Conservation (phyloP, 176 grass and related monocot genomes). For the Urochloa ruziziensis region DNA sequence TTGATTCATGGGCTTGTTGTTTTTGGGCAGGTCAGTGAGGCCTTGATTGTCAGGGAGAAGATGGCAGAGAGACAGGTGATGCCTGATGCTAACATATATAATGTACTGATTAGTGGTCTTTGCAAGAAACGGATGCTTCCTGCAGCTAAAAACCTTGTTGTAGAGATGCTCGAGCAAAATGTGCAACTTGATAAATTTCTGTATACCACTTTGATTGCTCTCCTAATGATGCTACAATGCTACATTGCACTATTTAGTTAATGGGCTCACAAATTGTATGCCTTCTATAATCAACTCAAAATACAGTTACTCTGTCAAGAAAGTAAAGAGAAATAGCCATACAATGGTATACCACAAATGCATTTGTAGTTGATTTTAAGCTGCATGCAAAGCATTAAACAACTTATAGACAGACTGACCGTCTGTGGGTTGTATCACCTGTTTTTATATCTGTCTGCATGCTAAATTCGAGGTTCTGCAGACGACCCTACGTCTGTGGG, state of each 20-base stretch:
- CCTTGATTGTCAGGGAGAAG: slow-evolving; percentile 61
- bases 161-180: slow-evolving; percentile 78
- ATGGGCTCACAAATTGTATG: slow-evolving; percentile 55
- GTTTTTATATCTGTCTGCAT: no score
- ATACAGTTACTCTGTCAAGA: slow-evolving; percentile 23
- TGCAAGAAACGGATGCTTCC: slow-evolving; percentile 88
- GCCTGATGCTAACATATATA: slow-evolving; percentile 76
- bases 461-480: no score
- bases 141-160: slow-evolving; percentile 67
- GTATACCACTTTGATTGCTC: slow-evolving; percentile 75
- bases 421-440: no score
- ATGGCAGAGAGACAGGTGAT: slow-evolving; percentile 59
- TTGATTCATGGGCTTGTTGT: slow-evolving; percentile 74
- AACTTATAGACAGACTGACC: no score
- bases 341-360: no score
- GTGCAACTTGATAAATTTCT: slow-evolving; percentile 77
- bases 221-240: slow-evolving; percentile 79
- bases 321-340: no score
- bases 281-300: slow-evolving; percentile 32
- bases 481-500: no score
- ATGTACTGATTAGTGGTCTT: slow-evolving; percentile 71
- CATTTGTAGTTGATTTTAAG: no score
- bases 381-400: no score
- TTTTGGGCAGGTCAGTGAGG: slow-evolving; percentile 49
- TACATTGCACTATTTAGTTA: slow-evolving; percentile 62